These are phyloP conservation scores for Pleurotus pulmonarius DNA, from an alignment of 768 basidiomycete species.

Conservation along the genomic window DNA sequence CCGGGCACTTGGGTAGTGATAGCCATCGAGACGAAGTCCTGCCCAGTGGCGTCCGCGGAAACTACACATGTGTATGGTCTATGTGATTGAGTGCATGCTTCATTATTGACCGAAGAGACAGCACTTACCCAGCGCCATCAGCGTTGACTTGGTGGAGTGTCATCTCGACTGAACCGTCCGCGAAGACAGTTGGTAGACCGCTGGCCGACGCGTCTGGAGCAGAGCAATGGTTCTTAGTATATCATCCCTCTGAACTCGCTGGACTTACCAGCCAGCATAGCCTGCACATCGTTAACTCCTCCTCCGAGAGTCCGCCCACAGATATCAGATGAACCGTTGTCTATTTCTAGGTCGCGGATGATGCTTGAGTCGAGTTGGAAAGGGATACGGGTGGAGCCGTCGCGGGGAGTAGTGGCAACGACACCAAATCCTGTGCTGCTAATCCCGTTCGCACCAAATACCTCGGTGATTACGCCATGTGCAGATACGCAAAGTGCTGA, in stretches of 20 bases:
- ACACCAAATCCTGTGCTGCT: too few species aligned
- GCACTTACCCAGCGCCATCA: conserved; percentile 25
- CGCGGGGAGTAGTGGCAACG: conserved; percentile 13
- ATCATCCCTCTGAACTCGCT: conserved; percentile 22
- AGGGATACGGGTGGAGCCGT: conserved; percentile 16
- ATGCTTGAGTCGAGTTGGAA: too few species aligned
- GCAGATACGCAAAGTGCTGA: too few species aligned
- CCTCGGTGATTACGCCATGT: too few species aligned
- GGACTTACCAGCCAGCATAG: too few species aligned
- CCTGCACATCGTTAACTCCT: too few species aligned
- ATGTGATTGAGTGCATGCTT: conserved; percentile 13
- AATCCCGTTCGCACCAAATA: too few species aligned
- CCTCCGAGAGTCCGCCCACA: too few species aligned
- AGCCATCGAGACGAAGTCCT: conserved; percentile 14
- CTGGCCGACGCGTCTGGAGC: conserved; percentile 11
- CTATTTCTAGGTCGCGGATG: too few species aligned
- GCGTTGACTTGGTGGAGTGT: conserved; percentile 25
- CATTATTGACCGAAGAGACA: neutral
- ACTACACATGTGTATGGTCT: conserved; percentile 3
- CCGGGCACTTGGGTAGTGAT: conserved; percentile 21
- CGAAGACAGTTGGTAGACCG: conserved; percentile 17
- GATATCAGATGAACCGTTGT: too few species aligned
- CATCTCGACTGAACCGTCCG: conserved; percentile 18
- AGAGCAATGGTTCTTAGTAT: conserved; percentile 16
- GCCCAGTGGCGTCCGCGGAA: conserved; percentile 15